Percentiles rank a stretch among this genome's conserved stretches.
phyloP scores from a whole-genome alignment of 2,329 filamentous ascomycete species.

The Colletotrichum eremochloae region DNA sequence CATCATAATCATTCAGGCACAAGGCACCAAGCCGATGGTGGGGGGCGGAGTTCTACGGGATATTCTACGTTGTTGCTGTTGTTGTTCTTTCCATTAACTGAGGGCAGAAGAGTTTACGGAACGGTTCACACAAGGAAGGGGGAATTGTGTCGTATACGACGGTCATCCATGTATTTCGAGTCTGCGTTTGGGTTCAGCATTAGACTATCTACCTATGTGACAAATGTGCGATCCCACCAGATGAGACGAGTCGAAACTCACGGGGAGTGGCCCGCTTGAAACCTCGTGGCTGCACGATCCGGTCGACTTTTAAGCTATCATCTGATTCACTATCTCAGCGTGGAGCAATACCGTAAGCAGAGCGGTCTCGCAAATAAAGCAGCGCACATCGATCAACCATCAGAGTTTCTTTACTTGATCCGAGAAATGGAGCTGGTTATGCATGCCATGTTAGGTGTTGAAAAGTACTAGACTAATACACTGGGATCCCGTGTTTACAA shows the following conservation, averaged over 20 bases:
- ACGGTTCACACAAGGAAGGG: slow-evolving; percentile 3
- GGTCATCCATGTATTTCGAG: not conserved
- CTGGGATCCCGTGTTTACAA: not conserved
- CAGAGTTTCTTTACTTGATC: not conserved
- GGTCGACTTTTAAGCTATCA: not conserved
- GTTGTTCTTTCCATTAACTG: not conserved
- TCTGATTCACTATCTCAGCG: not conserved
- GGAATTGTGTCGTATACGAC: slow-evolving; percentile 1
- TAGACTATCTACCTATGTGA: slow-evolving; percentile 36
- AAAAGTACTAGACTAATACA: slow-evolving; percentile 5
- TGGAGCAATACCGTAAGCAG: not conserved
- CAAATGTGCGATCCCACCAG: not conserved
- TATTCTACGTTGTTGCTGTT: not conserved
- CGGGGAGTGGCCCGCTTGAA: no score
- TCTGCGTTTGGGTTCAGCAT: slow-evolving; percentile 15
- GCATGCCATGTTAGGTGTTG: not conserved
- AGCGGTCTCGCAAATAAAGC: not conserved
- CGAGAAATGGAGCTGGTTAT: not conserved
- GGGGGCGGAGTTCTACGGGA: slow-evolving; percentile 23
- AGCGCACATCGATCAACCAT: not conserved
- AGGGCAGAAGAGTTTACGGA: not conserved
- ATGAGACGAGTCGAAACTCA: not conserved
- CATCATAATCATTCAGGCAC: slow-evolving; percentile 12
- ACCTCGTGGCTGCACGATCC: not conserved
- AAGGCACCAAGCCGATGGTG: slow-evolving; percentile 16